Conservation (phyloP, 352 stramenopile genomes). For the Globisporangium polare region DNA sequence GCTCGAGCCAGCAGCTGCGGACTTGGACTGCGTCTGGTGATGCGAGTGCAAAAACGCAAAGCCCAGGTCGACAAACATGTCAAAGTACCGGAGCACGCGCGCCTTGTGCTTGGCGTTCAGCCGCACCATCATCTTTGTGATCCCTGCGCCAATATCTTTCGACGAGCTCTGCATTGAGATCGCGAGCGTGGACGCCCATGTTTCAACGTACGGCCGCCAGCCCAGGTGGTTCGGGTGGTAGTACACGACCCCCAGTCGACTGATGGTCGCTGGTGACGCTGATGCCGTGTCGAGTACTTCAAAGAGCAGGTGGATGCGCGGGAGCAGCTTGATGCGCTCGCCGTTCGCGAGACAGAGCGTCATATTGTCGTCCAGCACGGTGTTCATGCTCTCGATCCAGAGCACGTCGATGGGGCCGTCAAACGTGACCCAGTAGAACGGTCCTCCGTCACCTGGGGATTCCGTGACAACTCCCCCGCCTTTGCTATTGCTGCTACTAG, state of each 20-base stretch:
- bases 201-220: slow-evolving; percentile 60
- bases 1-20: background rate
- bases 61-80: slow-evolving; percentile 54
- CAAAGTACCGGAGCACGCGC: slow-evolving; percentile 50
- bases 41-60: slow-evolving; percentile 42
- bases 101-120: slow-evolving; percentile 35
- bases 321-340: slow-evolving; percentile 82
- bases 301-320: slow-evolving; percentile 90
- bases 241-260: slow-evolving; percentile 89
- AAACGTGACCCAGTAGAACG: slow-evolving; percentile 84
- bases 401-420: slow-evolving; percentile 77
- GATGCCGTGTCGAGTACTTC: slow-evolving; percentile 89
- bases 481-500: slow-evolving; percentile 16
- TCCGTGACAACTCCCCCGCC: slow-evolving; percentile 2
- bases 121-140: slow-evolving; percentile 9
- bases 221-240: slow-evolving; percentile 65
- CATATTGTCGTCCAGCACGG: slow-evolving; percentile 89
- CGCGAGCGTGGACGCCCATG: slow-evolving; percentile 47
- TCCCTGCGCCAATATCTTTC: slow-evolving; percentile 9
- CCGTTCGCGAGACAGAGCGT: slow-evolving; percentile 88
- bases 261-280: slow-evolving; percentile 91
- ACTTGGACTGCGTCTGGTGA: background rate
- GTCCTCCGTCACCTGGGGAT: slow-evolving; percentile 18
- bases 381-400: slow-evolving; percentile 90
- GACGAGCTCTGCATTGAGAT: slow-evolving; percentile 17